Conservation (phyloP, 2,329 filamentous ascomycete genomes). For the Fusarium scirpi region DNA sequence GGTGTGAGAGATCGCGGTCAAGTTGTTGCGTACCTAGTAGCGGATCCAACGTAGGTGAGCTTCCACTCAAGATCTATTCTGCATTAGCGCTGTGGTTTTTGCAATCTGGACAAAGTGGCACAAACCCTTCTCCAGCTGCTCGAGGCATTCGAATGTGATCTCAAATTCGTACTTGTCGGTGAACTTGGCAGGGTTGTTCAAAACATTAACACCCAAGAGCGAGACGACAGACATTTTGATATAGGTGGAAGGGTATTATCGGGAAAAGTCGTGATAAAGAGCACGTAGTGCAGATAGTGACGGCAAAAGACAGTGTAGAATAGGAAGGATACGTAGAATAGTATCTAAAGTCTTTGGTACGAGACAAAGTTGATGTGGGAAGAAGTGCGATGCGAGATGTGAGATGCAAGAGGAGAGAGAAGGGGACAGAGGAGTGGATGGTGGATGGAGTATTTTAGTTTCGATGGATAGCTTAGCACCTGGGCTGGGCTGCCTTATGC, state of each 20-base stretch:
- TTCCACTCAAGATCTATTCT: slow-evolving; percentile 95
- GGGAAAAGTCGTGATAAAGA: slow-evolving; percentile 1
- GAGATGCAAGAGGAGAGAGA: slow-evolving; percentile 12
- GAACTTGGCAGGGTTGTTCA: slow-evolving; percentile 97
- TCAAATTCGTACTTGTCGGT: slow-evolving; percentile 95
- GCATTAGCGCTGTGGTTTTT: slow-evolving; percentile 33
- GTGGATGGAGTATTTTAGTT: slow-evolving; percentile 22
- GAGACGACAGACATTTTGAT: slow-evolving; percentile 90
- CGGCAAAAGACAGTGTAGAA: background rate
- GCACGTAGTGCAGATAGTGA: slow-evolving; percentile 7
- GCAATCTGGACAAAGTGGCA: background rate
- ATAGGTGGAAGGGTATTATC: slow-evolving; percentile 10
- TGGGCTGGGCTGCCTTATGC: background rate
- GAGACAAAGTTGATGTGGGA: slow-evolving; percentile 11
- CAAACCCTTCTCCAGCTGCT: slow-evolving; percentile 90
- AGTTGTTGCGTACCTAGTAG: slow-evolving; percentile 81
- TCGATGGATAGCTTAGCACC: slow-evolving; percentile 23
- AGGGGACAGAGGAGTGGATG: slow-evolving; percentile 16
- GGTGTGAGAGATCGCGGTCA: slow-evolving; percentile 27
- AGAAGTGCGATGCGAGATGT: slow-evolving; percentile 24
- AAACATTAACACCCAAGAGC: slow-evolving; percentile 92
- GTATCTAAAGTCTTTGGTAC: slow-evolving; percentile 15
- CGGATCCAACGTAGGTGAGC: slow-evolving; percentile 97
- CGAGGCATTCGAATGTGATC: slow-evolving; percentile 98
- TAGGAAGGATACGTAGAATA: background rate